Conservation (phyloP, 2,329 filamentous ascomycete species). For the Diaporthe sp. region DNA sequence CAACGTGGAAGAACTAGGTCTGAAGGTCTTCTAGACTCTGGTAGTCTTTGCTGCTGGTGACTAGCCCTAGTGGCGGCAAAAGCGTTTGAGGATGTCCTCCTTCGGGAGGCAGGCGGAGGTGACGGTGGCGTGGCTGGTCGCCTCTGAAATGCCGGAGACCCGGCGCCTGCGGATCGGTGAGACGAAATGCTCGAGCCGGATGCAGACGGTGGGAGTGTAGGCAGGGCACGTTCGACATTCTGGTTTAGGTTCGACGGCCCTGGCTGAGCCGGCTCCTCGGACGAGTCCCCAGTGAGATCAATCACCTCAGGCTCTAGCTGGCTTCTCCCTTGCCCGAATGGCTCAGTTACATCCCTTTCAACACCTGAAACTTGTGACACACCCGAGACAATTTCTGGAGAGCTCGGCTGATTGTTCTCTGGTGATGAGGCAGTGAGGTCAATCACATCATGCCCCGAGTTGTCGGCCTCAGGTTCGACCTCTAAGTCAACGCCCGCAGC, state of each 20-base stretch:
- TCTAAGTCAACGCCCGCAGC: conserved; percentile 20
- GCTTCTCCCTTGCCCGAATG: not conserved
- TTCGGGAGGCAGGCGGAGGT: conserved; percentile 38
- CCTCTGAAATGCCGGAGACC: conserved; percentile 33
- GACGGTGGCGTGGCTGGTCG: conserved; percentile 40
- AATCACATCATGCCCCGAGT: conserved; percentile 27
- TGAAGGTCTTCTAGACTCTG: conserved; percentile 42
- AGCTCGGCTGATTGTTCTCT: not conserved
- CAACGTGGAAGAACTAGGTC: conserved; percentile 79
- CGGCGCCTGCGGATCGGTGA: conserved; percentile 15
- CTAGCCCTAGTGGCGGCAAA: conserved; percentile 5
- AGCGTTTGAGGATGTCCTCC: conserved; percentile 39
- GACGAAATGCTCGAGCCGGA: conserved; percentile 5
- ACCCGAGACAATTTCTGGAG: not conserved
- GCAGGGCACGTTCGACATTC: conserved; percentile 38
- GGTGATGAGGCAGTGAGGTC: conserved; percentile 35
- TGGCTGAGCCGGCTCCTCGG: conserved; percentile 2
- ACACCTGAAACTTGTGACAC: conserved; percentile 5
- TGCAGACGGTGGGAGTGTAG: conserved; percentile 31
- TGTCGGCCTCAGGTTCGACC: not conserved
- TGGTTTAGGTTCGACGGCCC: conserved; percentile 25
- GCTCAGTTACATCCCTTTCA: not conserved
- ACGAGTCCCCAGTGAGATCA: conserved; percentile 38
- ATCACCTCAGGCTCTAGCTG: conserved; percentile 36
- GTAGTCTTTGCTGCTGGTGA: conserved; percentile 30